phyloP scores from a whole-genome alignment of 2,329 filamentous ascomycete species.

The Mariannaea sp. region DNA sequence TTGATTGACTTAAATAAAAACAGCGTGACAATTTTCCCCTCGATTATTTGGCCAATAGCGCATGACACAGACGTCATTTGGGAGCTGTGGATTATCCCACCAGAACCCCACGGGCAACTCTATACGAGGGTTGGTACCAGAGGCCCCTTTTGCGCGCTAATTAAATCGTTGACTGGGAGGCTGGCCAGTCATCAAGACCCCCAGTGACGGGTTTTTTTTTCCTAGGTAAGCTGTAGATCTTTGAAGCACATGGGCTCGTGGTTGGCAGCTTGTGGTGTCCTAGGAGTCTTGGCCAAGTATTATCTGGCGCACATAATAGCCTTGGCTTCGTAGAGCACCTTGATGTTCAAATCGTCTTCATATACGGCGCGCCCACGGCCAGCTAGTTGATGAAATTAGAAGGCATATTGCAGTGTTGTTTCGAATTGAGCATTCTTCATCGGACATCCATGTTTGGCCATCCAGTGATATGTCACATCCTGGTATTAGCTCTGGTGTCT shows the following conservation, averaged over 20 bases:
- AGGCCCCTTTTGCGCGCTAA: background rate
- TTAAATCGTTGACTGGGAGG: background rate
- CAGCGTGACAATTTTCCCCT: slow-evolving; percentile 8
- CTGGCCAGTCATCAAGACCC: background rate
- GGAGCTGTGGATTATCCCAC: background rate
- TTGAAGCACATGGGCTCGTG: slow-evolving; percentile 8
- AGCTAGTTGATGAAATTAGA: slow-evolving; percentile 13
- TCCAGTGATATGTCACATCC: slow-evolving; percentile 10
- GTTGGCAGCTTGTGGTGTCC: slow-evolving; percentile 16
- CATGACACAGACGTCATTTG: slow-evolving; percentile 1
- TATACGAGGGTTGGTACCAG: slow-evolving; percentile 10
- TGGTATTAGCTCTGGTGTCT: slow-evolving; percentile 6
- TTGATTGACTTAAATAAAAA: slow-evolving; percentile 3
- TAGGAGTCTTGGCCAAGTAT: too few species aligned
- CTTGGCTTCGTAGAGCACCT: too few species aligned
- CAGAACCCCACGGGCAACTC: background rate
- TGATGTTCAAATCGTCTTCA: too few species aligned
- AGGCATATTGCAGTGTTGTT: slow-evolving; percentile 24
- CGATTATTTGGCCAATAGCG: slow-evolving; percentile 13
- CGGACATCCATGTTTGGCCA: slow-evolving; percentile 14
- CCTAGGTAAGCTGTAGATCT: slow-evolving; percentile 15
- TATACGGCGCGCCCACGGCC: background rate
- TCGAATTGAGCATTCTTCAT: slow-evolving; percentile 14
- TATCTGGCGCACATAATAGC: too few species aligned
- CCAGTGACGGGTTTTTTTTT: slow-evolving; percentile 7